These are phyloP conservation scores for Allium fistulosum DNA, from an alignment of 106 monocot genomes.

Conservation along the genomic window DNA sequence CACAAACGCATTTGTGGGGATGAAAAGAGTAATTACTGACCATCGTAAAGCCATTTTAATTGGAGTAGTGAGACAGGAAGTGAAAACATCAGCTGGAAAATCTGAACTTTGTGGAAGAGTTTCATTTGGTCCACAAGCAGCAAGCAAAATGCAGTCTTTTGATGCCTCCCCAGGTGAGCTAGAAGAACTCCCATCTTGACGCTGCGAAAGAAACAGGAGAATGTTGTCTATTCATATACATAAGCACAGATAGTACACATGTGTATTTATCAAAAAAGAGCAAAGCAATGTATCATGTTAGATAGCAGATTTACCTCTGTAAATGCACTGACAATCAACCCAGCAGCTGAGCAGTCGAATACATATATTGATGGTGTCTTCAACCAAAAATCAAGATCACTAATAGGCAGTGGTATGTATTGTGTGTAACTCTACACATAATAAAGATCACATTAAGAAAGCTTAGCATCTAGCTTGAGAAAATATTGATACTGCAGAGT, in stretches of 20 bases:
- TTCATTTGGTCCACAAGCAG: slow-evolving; percentile 89
- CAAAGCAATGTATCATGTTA: not conserved
- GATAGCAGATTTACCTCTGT: slow-evolving; percentile 35
- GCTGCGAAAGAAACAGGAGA: slow-evolving; percentile 13
- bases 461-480: not conserved
- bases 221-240: too few relatives aligned
- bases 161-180: slow-evolving; percentile 31
- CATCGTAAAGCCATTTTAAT: slow-evolving; percentile 94
- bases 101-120: slow-evolving; percentile 91
- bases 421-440: slow-evolving; percentile 84
- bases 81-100: slow-evolving; percentile 98
- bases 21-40: slow-evolving; percentile 25
- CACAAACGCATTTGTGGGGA: not conserved
- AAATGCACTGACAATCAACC: slow-evolving; percentile 81
- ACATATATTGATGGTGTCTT: slow-evolving; percentile 97
- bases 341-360: slow-evolving; percentile 97
- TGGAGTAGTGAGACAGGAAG: slow-evolving; percentile 89
- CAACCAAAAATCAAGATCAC: slow-evolving; percentile 93
- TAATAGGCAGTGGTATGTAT: slow-evolving; percentile 85
- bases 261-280: not conserved
- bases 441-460: not conserved
- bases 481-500: not conserved
- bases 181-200: slow-evolving; percentile 48
- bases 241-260: too few relatives aligned
- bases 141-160: slow-evolving; percentile 92